Evolutionary conservation across 345 rosid genomes (phyloP).

Genomic region (Eucalyptus pauciflora): DNA sequence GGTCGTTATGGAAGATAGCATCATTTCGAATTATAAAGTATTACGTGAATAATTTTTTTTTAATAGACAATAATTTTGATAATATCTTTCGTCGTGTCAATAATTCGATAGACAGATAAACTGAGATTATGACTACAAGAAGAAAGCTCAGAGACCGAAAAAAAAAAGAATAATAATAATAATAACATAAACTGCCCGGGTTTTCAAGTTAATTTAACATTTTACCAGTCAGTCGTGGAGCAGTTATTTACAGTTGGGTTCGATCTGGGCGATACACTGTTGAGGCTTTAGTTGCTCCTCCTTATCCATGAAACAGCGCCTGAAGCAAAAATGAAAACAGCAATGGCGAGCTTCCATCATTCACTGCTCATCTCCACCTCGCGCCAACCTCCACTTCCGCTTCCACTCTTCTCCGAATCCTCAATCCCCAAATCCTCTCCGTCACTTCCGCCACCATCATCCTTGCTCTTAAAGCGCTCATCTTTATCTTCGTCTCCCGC

Average conservation of each 20-base stretch:
- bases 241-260: not conserved
- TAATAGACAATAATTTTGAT: too few relatives aligned
- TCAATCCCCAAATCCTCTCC: not conserved
- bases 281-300: not conserved
- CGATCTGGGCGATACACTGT: too few relatives aligned
- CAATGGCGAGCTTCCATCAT: not conserved
- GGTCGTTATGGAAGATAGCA: too few relatives aligned
- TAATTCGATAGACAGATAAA: not conserved
- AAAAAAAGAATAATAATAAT: too few relatives aligned
- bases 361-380: not conserved
- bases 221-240: not conserved
- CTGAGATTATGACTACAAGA: not conserved
- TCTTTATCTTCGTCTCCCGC: not conserved
- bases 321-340: not conserved
- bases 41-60: too few relatives aligned
- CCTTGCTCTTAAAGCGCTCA: not conserved
- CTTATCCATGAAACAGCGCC: not conserved
- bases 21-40: not conserved
- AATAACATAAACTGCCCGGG: not conserved
- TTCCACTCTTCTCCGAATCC: not conserved
- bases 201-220: not conserved
- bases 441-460: not conserved
- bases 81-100: not conserved
- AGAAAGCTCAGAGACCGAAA: not conserved
- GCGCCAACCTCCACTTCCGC: not conserved